Conservation (phyloP, 345 rosid species). For the Populus simonii region DNA sequence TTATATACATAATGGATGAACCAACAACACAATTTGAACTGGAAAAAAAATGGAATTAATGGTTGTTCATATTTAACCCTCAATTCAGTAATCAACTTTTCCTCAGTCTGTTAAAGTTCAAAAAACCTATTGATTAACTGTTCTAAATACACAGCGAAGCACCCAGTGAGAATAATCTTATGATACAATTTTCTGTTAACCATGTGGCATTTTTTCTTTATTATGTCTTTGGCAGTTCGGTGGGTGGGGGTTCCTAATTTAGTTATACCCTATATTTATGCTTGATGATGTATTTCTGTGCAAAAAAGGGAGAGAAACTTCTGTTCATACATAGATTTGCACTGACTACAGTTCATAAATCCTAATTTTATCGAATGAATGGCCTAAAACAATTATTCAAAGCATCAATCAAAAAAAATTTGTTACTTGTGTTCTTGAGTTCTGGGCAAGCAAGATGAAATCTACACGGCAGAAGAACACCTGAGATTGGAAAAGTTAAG, state of each 20-base stretch:
- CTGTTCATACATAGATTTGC: neutral
- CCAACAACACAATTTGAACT: too few species aligned
- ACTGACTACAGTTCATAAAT: too few species aligned
- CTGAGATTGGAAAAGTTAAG: too few species aligned
- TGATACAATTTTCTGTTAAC: neutral
- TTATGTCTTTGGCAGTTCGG: neutral
- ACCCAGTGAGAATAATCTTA: neutral
- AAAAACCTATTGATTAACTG: neutral
- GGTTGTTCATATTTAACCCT: neutral
- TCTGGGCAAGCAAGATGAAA: too few species aligned
- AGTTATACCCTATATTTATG: too few species aligned
- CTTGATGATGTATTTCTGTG: neutral
- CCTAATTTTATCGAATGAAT: too few species aligned
- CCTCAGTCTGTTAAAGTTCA: too few species aligned
- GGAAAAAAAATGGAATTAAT: neutral
- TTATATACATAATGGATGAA: too few species aligned
- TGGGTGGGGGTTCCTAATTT: neutral
- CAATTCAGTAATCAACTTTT: neutral
- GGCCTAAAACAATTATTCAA: too few species aligned
- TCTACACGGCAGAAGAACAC: too few species aligned
- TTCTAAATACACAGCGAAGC: neutral
- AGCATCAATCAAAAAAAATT: too few species aligned
- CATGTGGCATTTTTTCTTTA: neutral
- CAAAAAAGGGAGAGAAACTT: neutral
- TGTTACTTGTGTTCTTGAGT: too few species aligned